Conservation (phyloP, 805 yeast species). For the Candida anglica region DNA sequence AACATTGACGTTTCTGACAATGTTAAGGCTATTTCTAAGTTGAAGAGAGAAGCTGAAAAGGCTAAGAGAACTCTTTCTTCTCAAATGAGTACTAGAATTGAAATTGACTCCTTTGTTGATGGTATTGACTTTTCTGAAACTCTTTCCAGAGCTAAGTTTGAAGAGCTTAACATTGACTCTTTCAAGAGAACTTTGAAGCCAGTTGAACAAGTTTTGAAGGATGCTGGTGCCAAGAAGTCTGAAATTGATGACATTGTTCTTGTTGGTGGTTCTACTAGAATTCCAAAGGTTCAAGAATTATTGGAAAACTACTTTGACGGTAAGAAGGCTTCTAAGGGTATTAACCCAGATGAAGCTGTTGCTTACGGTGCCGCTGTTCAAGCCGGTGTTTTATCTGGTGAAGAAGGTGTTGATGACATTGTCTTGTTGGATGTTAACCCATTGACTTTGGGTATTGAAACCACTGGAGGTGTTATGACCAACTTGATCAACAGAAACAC, state of each 20-base stretch:
- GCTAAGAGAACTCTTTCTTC: conserved; percentile 47
- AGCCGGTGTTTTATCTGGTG: conserved; percentile 97
- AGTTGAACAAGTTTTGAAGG: conserved; percentile 44
- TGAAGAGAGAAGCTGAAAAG: conserved; percentile 47
- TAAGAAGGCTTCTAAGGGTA: conserved; percentile 46
- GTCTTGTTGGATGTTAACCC: conserved; percentile 97
- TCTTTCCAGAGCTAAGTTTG: conserved; percentile 44
- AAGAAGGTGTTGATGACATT: conserved; percentile 93
- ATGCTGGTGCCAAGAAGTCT: conserved; percentile 42
- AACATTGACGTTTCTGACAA: conserved; percentile 38
- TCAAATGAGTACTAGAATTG: conserved; percentile 39
- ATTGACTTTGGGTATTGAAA: conserved; percentile 98
- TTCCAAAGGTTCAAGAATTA: conserved; percentile 47
- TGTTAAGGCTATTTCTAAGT: conserved; percentile 41
- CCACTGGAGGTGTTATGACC: conserved; percentile 99
- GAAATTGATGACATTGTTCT: conserved; percentile 45
- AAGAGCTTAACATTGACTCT: conserved; percentile 43
- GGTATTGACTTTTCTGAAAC: conserved; percentile 47
- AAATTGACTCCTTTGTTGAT: conserved; percentile 46
- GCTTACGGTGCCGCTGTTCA: conserved; percentile 88
- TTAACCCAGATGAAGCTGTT: conserved; percentile 49
- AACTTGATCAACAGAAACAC: conserved; percentile 99
- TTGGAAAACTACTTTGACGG: conserved; percentile 43
- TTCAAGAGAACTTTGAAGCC: conserved; percentile 46
- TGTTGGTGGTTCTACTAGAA: conserved; percentile 50